These are phyloP conservation scores for Globisporangium orthogonon DNA, from an alignment of 352 stramenopile genomes.

Conservation along the genomic window DNA sequence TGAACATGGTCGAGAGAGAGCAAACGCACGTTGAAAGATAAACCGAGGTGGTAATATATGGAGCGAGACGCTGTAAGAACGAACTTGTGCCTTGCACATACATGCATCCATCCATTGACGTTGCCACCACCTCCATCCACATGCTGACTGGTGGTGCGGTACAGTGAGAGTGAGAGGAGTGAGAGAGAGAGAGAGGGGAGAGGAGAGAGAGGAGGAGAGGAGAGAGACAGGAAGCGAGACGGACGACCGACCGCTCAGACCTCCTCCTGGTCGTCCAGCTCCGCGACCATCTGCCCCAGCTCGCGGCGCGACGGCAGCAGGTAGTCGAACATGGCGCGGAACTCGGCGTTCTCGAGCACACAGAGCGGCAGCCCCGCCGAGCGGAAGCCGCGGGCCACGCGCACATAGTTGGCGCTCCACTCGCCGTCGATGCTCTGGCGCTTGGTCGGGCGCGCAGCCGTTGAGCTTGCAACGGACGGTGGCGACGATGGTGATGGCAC, in stretches of 20 bases:
- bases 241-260: neutral
- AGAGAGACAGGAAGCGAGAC: no score
- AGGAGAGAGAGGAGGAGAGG: no score
- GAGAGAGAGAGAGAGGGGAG: no score
- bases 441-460: neutral
- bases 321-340: slow-evolving; percentile 1
- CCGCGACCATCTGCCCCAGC: neutral
- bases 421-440: neutral
- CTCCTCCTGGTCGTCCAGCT: slow-evolving; percentile 1
- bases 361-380: neutral
- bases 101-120: no score
- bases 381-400: neutral
- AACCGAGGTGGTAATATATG: no score
- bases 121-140: no score
- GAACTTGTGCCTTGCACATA: no score
- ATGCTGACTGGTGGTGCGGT: no score
- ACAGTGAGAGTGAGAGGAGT: no score
- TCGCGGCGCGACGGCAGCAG: neutral
- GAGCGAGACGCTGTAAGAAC: no score
- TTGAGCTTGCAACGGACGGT: neutral
- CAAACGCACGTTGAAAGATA: no score
- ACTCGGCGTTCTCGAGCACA: slow-evolving; percentile 1
- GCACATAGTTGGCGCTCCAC: neutral
- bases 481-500: neutral
- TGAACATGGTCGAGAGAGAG: no score